These are phyloP conservation scores for Yarrowia deformans DNA, from an alignment of 805 yeast genomes.

Conservation along the genomic window DNA sequence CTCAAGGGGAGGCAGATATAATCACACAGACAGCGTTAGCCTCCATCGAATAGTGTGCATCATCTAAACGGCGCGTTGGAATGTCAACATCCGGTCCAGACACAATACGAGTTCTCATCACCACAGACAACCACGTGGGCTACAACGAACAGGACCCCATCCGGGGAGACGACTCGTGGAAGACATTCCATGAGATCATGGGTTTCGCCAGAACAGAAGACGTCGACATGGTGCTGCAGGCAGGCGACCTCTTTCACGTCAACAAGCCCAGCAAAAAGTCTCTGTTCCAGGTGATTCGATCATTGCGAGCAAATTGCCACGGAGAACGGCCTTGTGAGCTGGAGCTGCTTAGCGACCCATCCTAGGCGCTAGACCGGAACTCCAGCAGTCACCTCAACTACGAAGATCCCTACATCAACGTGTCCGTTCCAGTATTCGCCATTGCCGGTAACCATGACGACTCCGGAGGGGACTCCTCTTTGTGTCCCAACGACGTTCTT, in stretches of 20 bases:
- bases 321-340: constrained; percentile 89
- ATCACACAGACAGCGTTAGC: too few relatives aligned
- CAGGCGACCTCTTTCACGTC: constrained; percentile 91
- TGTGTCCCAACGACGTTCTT: constrained; percentile 86
- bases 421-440: constrained; percentile 90
- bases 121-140: constrained; percentile 98
- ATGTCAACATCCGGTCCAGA: constrained; percentile 55
- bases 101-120: constrained; percentile 79
- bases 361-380: constrained; percentile 56
- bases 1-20: too few relatives aligned
- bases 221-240: constrained; percentile 88
- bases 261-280: constrained; percentile 90
- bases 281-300: constrained; percentile 77
- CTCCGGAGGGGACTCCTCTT: constrained; percentile 78
- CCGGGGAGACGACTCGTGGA: constrained; percentile 88
- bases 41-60: too few relatives aligned
- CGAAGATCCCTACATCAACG: constrained; percentile 88
- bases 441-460: constrained; percentile 98
- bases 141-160: constrained; percentile 88
- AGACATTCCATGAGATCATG: constrained; percentile 84
- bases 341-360: constrained; percentile 81
- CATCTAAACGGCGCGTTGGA: too few relatives aligned
- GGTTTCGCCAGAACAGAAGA: constrained; percentile 69
- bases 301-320: constrained; percentile 73
- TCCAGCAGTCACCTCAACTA: constrained; percentile 72